These are phyloP conservation scores for Pseudopyrenochaeta lycopersici DNA, from an alignment of 2,329 filamentous ascomycete species.

Conservation along the genomic window DNA sequence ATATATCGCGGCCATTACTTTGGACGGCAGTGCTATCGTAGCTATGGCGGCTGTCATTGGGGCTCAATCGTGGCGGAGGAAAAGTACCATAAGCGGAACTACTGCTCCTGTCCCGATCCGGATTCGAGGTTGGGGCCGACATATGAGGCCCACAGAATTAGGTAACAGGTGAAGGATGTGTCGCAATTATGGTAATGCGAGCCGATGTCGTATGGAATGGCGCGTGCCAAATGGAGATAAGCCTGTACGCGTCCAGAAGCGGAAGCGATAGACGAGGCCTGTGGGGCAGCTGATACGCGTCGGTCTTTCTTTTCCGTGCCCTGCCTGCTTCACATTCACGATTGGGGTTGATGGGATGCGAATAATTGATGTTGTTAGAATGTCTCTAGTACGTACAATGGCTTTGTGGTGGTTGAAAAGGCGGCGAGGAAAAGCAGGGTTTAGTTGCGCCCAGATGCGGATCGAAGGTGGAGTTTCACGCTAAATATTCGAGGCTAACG, in stretches of 20 bases:
- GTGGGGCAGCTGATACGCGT: constrained; percentile 2
- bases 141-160: constrained; percentile 22
- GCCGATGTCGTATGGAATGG: neutral
- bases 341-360: neutral
- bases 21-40: constrained; percentile 28
- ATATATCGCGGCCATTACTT: constrained; percentile 28
- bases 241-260: constrained; percentile 4
- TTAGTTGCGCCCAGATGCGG: constrained; percentile 5
- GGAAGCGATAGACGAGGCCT: constrained; percentile 7
- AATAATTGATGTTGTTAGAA: neutral
- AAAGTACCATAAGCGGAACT: constrained; percentile 37
- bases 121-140: constrained; percentile 39
- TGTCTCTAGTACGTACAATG: constrained; percentile 1
- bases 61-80: constrained; percentile 24
- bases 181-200: neutral
- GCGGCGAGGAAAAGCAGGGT: constrained; percentile 13
- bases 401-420: constrained; percentile 12
- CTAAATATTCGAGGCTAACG: no score
- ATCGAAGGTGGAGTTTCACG: constrained; percentile 13
- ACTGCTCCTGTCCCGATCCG: constrained; percentile 29
- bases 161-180: neutral
- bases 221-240: constrained; percentile 7
- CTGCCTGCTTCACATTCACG: neutral
- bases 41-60: constrained; percentile 23
- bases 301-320: neutral